Conservation (phyloP, 306 rosid genomes). For the Malus domestica region ASM211411v1 NC_041802.1:392001-392500, state of each 20-base stretch:
- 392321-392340: conserved; percentile 85
- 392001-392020: conserved; percentile 74
- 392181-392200: neutral
- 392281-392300: neutral
- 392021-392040: conserved; percentile 81
- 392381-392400: neutral
- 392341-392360: conserved; percentile 80
- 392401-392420: neutral
- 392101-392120: neutral
- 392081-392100: conserved; percentile 7
- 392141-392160: neutral
- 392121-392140: neutral
- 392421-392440: neutral
- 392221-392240: too few relatives aligned
- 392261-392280: neutral
- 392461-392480: neutral
- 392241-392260: too few relatives aligned
- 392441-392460: neutral
- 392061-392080: conserved; percentile 68
- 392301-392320: conserved; percentile 62
- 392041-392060: conserved; percentile 85
- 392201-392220: neutral
- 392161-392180: neutral
- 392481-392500: conserved; percentile 10
- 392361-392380: conserved; percentile 6